Percentiles rank a stretch among this genome's conserved stretches.
Evolutionary conservation across 2,329 filamentous ascomycete genomes (phyloP).

Genomic region (Cordyceps sp.): DNA sequence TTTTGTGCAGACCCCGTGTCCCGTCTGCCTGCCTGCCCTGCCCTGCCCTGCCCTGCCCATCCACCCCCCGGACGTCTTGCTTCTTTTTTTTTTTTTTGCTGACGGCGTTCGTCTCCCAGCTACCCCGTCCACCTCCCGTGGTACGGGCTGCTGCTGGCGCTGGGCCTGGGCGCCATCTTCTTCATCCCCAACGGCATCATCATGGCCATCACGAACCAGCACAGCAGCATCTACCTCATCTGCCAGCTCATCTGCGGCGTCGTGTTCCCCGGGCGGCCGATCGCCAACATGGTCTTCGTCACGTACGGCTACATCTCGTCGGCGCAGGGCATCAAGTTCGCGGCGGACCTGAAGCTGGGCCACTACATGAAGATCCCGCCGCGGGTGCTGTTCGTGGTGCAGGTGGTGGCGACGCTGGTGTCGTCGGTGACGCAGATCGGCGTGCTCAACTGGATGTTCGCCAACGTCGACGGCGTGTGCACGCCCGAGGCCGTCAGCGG

Average conservation of each 20-base stretch:
- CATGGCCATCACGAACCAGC: conserved; percentile 84
- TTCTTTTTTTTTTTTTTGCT: too few relatives aligned
- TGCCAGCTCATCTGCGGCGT: conserved; percentile 73
- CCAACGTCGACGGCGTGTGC: conserved; percentile 60
- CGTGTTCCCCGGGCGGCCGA: conserved; percentile 68
- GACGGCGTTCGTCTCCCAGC: conserved; percentile 17
- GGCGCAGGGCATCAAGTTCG: conserved; percentile 78
- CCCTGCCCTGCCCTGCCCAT: background rate
- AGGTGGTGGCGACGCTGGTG: conserved; percentile 58
- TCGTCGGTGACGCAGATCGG: conserved; percentile 69
- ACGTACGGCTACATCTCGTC: conserved; percentile 85
- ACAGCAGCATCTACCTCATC: conserved; percentile 73
- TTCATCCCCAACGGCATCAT: conserved; percentile 87
- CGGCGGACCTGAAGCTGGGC: conserved; percentile 71
- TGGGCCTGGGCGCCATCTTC: conserved; percentile 61
- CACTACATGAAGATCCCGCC: conserved; percentile 82
- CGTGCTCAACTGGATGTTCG: conserved; percentile 83
- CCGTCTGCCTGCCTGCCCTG: background rate
- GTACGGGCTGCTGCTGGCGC: conserved; percentile 68
- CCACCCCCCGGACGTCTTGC: too few relatives aligned
- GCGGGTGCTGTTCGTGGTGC: conserved; percentile 61
- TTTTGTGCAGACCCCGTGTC: conserved; percentile 5
- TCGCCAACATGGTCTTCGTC: conserved; percentile 88
- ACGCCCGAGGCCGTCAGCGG: conserved; percentile 67
- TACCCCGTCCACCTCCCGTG: conserved; percentile 72